These are phyloP conservation scores for Phyllosticta paracitricarpa DNA, from an alignment of 2,329 filamentous ascomycete genomes.

Conservation along the genomic window DNA sequence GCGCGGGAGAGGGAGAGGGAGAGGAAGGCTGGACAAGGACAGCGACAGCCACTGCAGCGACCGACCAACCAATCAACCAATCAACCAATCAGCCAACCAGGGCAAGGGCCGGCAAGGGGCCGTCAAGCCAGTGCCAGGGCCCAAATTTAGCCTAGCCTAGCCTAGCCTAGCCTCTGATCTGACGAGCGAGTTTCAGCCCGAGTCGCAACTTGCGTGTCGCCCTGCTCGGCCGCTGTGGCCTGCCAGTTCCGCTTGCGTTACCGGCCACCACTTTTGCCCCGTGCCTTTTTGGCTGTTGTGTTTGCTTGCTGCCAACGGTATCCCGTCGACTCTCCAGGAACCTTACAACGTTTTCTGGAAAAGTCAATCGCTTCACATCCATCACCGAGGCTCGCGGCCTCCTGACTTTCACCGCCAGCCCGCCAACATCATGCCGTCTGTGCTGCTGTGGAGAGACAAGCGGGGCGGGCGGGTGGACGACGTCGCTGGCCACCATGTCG, in stretches of 20 bases:
- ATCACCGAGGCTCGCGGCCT: neutral
- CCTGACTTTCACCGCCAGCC: neutral
- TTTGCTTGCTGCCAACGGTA: too few species aligned
- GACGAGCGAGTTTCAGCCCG: neutral
- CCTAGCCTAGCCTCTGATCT: neutral
- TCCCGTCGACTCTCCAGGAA: neutral
- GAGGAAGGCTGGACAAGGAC: neutral
- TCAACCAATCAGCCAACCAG: too few species aligned
- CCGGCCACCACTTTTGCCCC: neutral
- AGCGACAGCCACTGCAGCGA: too few species aligned
- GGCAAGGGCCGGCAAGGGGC: neutral
- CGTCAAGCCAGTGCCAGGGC: neutral
- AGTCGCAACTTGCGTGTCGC: neutral
- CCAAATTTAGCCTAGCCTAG: neutral
- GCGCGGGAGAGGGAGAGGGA: neutral
- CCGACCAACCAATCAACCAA: too few species aligned
- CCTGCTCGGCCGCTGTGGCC: neutral
- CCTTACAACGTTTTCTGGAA: neutral
- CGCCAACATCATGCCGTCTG: neutral
- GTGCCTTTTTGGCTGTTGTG: neutral
- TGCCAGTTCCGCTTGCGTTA: too few species aligned
- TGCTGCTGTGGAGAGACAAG: neutral
- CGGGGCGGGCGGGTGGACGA: too few species aligned
- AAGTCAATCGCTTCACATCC: neutral
- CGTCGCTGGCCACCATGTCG: neutral